Conservation (phyloP, 352 stramenopile genomes). For the Aphanomyces astaci region DNA sequence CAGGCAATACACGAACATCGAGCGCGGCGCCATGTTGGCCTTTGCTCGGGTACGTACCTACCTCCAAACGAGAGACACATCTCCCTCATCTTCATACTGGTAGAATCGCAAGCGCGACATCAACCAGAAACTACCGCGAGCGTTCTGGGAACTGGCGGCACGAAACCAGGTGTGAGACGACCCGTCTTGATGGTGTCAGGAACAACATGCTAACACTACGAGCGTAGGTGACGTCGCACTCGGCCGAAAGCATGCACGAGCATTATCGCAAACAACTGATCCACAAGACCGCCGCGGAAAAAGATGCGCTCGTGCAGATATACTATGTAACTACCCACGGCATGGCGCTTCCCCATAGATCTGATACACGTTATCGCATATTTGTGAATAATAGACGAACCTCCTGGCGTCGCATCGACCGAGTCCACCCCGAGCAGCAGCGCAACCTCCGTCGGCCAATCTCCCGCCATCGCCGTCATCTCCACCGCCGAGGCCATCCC, state of each 20-base stretch:
- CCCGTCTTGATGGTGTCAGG: too few relatives aligned
- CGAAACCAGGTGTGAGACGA: not conserved
- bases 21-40: constrained; percentile 13
- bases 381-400: too few relatives aligned
- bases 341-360: too few relatives aligned
- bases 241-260: constrained; percentile 14
- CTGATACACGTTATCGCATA: too few relatives aligned
- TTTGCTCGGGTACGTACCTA: not conserved
- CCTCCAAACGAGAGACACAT: not conserved
- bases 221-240: not conserved
- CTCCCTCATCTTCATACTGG: not conserved
- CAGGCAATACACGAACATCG: constrained; percentile 5
- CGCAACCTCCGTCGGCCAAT: too few relatives aligned
- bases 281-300: not conserved
- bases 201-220: not conserved
- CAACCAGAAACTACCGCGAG: not conserved
- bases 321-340: too few relatives aligned
- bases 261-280: constrained; percentile 13
- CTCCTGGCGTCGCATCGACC: too few relatives aligned
- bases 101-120: not conserved
- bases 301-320: not conserved
- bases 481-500: too few relatives aligned
- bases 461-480: too few relatives aligned
- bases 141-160: constrained; percentile 6
- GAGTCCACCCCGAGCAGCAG: too few relatives aligned